Conservation (phyloP, 768 basidiomycete genomes). For the Pleurotus cornucopiae region DNA sequence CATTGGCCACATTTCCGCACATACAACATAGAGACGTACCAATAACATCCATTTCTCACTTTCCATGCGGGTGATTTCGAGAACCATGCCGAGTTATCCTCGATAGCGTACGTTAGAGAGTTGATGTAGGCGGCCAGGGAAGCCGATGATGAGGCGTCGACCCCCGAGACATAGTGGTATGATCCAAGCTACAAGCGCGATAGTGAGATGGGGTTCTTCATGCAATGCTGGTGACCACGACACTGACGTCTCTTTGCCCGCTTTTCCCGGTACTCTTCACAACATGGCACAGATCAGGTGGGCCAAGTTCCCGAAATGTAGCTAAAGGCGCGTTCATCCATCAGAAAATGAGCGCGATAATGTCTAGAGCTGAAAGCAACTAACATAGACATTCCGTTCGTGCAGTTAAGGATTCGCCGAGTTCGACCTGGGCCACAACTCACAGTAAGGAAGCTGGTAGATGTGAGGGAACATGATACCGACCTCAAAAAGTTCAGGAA, state of each 20-base stretch:
- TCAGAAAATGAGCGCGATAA: constrained; percentile 11
- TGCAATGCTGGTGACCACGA: neutral
- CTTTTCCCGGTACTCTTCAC: constrained; percentile 84
- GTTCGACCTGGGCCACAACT: constrained; percentile 56
- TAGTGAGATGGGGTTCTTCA: constrained; percentile 8
- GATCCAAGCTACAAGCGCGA: constrained; percentile 67
- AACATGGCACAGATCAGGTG: constrained; percentile 94
- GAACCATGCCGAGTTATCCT: constrained; percentile 91
- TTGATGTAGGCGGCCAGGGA: constrained; percentile 98
- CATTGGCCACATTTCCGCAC: neutral
- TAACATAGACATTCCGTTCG: constrained; percentile 89
- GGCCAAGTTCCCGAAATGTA: constrained; percentile 94
- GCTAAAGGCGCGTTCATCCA: constrained; percentile 42
- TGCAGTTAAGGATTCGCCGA: constrained; percentile 85
- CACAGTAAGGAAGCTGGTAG: neutral
- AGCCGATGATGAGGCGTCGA: constrained; percentile 97
- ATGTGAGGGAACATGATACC: constrained; percentile 12
- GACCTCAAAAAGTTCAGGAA: constrained; percentile 97
- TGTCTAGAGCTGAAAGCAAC: constrained; percentile 22
- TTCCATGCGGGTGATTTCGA: constrained; percentile 83
- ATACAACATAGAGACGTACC: constrained; percentile 42
- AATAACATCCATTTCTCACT: constrained; percentile 90
- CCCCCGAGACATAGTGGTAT: constrained; percentile 97
- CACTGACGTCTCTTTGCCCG: constrained; percentile 82
- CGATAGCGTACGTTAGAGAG: constrained; percentile 93